Percentiles rank a stretch among this genome's conserved stretches.
Conservation (phyloP, 306 rosid species). For the Sophora flavescens region DNA sequence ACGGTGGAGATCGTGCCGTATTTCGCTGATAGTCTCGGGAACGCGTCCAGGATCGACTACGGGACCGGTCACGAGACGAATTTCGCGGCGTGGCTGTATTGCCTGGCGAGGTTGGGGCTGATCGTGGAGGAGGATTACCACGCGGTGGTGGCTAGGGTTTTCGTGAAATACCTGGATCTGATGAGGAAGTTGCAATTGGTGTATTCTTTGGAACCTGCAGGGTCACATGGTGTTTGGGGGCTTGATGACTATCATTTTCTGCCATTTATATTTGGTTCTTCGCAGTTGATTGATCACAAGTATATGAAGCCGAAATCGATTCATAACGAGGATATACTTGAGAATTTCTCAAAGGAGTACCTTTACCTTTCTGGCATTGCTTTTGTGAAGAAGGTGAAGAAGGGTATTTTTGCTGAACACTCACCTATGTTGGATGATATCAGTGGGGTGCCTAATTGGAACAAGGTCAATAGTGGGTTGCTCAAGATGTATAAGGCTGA, state of each 20-base stretch:
- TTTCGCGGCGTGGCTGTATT: slow-evolving; percentile 91
- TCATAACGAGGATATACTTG: slow-evolving; percentile 88
- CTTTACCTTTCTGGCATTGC: slow-evolving; percentile 73
- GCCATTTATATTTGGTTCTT: slow-evolving; percentile 89
- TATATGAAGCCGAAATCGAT: slow-evolving; percentile 97
- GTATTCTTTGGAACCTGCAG: slow-evolving; percentile 92
- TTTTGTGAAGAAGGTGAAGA: slow-evolving; percentile 92
- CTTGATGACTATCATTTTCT: slow-evolving; percentile 92
- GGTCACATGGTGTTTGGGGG: slow-evolving; percentile 99
- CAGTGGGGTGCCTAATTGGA: slow-evolving; percentile 97
- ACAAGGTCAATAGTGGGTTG: slow-evolving; percentile 88
- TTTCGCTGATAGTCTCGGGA: slow-evolving; percentile 83
- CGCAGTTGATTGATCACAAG: slow-evolving; percentile 91
- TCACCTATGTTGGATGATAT: slow-evolving; percentile 97
- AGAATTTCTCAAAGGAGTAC: slow-evolving; percentile 79
- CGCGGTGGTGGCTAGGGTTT: slow-evolving; percentile 71
- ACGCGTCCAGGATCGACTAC: slow-evolving; percentile 84
- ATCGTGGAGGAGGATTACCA: slow-evolving; percentile 80
- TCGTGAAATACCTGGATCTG: slow-evolving; percentile 78
- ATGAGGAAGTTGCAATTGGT: slow-evolving; percentile 90
- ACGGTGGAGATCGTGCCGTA: slow-evolving; percentile 74
- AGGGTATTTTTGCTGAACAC: slow-evolving; percentile 94
- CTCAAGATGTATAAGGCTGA: slow-evolving; percentile 97
- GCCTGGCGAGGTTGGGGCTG: slow-evolving; percentile 73
- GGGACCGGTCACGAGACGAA: slow-evolving; percentile 99